phyloP scores from a whole-genome alignment of 768 basidiomycete species.

The Suillus tomentosus region DNA sequence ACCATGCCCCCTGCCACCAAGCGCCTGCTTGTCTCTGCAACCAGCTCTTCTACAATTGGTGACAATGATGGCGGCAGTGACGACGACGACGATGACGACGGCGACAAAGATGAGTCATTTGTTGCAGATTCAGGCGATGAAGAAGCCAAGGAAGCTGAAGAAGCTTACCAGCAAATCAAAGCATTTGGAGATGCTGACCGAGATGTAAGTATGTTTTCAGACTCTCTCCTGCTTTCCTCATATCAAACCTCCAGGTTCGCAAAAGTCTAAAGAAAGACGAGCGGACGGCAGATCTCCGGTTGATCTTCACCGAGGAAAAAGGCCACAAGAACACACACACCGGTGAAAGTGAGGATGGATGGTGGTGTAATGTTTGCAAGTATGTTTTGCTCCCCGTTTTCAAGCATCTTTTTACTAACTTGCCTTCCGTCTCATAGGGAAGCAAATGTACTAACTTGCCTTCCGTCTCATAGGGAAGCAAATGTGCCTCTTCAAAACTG shows the following conservation, averaged over 20 bases:
- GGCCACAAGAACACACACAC: neutral
- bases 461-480: neutral
- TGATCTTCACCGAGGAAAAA: neutral
- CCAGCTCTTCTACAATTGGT: neutral
- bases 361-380: slow-evolving; percentile 2
- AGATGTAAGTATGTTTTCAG: neutral
- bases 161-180: slow-evolving; percentile 5
- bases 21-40: neutral
- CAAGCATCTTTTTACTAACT: neutral
- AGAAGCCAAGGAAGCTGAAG: neutral
- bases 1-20: slow-evolving; percentile 6
- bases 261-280: neutral
- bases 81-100: neutral
- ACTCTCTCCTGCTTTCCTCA: neutral
- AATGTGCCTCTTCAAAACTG: neutral
- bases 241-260: neutral
- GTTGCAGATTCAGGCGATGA: neutral
- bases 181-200: neutral
- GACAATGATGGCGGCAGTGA: neutral
- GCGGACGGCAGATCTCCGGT: neutral
- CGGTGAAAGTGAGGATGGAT: neutral
- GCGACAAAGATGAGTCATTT: neutral
- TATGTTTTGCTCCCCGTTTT: neutral
- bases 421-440: neutral
- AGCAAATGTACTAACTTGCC: neutral